Evolutionary conservation across 1,139 yeast genomes (phyloP).

Genomic region (Magnusiomyces fungicola): DNA sequence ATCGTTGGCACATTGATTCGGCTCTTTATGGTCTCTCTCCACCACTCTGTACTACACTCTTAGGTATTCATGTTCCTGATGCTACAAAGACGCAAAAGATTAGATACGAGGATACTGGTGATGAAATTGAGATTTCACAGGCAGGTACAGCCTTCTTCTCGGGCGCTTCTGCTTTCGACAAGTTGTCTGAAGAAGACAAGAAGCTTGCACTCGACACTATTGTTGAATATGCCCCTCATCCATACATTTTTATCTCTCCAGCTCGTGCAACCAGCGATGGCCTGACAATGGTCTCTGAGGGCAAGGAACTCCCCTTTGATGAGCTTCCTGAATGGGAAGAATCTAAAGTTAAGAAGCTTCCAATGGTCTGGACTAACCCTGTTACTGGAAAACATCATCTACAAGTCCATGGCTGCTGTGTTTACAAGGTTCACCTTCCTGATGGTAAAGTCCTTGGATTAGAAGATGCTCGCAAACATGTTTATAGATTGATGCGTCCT

Average conservation of each 20-base stretch:
- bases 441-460: slow-evolving; percentile 53
- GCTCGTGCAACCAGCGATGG: slow-evolving; percentile 82
- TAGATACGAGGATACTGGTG: slow-evolving; percentile 59
- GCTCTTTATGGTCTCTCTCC: slow-evolving; percentile 80
- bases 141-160: slow-evolving; percentile 89
- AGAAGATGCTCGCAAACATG: slow-evolving; percentile 67
- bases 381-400: slow-evolving; percentile 75
- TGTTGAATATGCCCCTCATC: slow-evolving; percentile 85
- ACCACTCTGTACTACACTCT: slow-evolving; percentile 72
- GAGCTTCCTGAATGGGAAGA: slow-evolving; percentile 76
- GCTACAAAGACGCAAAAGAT: slow-evolving; percentile 39
- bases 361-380: slow-evolving; percentile 91
- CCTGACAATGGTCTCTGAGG: slow-evolving; percentile 73
- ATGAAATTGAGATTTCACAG: slow-evolving; percentile 56
- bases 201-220: slow-evolving; percentile 64
- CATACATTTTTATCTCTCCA: slow-evolving; percentile 73
- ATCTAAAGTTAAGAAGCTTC: slow-evolving; percentile 61
- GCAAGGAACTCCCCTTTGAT: slow-evolving; percentile 56
- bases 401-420: slow-evolving; percentile 73
- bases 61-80: slow-evolving; percentile 59
- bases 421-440: slow-evolving; percentile 51
- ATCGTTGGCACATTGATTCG: slow-evolving; percentile 90
- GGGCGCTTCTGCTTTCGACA: slow-evolving; percentile 66
- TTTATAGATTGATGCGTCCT: slow-evolving; percentile 70
- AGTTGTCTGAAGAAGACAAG: slow-evolving; percentile 60